Percentiles rank a stretch among this genome's conserved stretches.
phyloP scores from a whole-genome alignment of 306 rosid genomes.

The Medicago arabica region DNA sequence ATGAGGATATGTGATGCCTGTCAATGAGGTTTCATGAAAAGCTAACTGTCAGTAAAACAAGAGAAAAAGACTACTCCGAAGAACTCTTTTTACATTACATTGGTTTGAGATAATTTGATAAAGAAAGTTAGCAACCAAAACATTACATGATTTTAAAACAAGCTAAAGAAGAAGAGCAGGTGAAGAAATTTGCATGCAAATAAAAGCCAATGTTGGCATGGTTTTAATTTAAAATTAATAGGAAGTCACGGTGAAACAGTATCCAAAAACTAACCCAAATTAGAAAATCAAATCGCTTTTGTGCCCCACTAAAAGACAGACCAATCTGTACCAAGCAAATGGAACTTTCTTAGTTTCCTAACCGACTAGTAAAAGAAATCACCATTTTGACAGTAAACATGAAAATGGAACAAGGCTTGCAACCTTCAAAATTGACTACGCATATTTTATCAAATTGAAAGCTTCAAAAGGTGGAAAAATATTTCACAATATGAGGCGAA shows the following conservation, averaged over 20 bases:
- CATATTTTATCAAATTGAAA: constrained; percentile 44
- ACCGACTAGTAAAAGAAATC: constrained; percentile 48
- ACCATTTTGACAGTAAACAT: constrained; percentile 48
- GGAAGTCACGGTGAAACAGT: not conserved
- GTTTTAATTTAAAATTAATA: constrained; percentile 15
- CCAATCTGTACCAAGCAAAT: constrained; percentile 22
- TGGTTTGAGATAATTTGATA: not conserved
- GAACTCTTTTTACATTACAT: not conserved
- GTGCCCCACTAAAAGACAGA: constrained; percentile 21
- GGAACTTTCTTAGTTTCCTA: constrained; percentile 40
- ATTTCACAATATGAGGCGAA: constrained; percentile 14
- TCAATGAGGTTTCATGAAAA: not conserved
- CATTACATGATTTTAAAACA: constrained; percentile 23
- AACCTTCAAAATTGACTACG: constrained; percentile 46
- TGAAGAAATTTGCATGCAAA: not conserved
- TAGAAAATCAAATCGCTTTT: not conserved
- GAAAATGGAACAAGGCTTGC: constrained; percentile 53
- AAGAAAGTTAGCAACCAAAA: constrained; percentile 12
- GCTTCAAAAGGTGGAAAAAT: constrained; percentile 35
- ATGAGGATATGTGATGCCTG: not conserved
- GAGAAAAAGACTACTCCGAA: not conserved
- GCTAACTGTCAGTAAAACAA: not conserved
- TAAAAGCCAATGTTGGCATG: constrained; percentile 14
- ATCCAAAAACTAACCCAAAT: not conserved
- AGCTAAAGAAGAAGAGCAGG: constrained; percentile 9